Base-by-base conservation (phyloP, 495 filamentous ascomycete species). In the Bathelium albidoporum region DNA sequence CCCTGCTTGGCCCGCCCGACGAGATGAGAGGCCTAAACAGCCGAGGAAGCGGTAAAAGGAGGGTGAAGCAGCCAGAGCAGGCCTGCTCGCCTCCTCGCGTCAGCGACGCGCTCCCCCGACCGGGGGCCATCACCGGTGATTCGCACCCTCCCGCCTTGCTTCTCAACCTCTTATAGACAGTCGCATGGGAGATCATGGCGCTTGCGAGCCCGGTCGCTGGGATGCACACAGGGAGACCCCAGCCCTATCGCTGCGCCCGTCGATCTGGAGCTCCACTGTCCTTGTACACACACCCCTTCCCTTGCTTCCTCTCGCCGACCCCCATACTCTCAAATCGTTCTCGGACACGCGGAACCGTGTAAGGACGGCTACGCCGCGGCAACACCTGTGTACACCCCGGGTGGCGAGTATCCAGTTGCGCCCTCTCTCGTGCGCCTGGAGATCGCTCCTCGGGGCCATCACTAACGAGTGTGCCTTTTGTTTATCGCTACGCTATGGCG, bases 401-500 rank as follows among this genome's bases (percentile, higher is more conserved):
- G 49, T 49, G 44, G 44, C 12, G 44, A 49, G 44, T 20, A 22
- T 39, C 5, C 34, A n/a, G n/a, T n/a, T n/a, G n/a, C 14, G 34
- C 34, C 34, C 34, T 39, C 34, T 5, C 34, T 39, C 34, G 34
- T 39, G n/a, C n/a, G n/a, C n/a, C n/a, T n/a, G n/a, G n/a, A n/a
- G n/a, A n/a, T n/a, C n/a, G n/a, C n/a, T n/a, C n/a, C n/a, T n/a
- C n/a, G n/a, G n/a, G n/a, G n/a, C n/a, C n/a, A n/a, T n/a, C n/a
- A n/a, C n/a, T n/a, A n/a, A n/a, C n/a, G n/a, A n/a, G n/a, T n/a
- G n/a, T 49, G 44, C 22, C 44, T n/a, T 55, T 55, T 55, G 49
- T 55, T 55, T 55, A 55, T 55, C 49, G 49, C 49, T 9, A 29
- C 49, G 49, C 49, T 55, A 55, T 55, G 49, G 49, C 49, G 49